A percentile compares a stretch with the other conserved stretches of the same genome.
These are phyloP conservation scores for Skeletonema marinoi DNA, from an alignment of 108 stramenopile species.

Conservation along the genomic window DNA sequence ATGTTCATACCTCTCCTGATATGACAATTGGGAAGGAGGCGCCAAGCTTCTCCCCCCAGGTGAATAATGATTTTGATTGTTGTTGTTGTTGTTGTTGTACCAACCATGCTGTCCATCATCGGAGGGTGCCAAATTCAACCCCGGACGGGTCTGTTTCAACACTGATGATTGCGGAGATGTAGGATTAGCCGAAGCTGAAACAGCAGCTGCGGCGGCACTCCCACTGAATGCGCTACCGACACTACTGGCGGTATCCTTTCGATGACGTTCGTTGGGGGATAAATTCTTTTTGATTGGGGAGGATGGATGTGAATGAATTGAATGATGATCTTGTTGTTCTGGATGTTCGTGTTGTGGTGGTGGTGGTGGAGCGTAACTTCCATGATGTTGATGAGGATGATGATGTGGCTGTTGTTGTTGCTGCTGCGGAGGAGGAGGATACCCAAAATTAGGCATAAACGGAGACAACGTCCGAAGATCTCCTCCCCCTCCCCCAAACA, in stretches of 20 bases:
- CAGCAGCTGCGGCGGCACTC: not conserved
- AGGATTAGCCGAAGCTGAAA: not conserved
- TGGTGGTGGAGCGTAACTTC: not conserved
- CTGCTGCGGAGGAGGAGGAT: conserved; percentile 1
- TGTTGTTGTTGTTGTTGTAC: not conserved
- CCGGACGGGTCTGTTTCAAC: conserved; percentile 10
- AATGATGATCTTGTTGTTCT: not conserved
- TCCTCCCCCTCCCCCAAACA: not conserved
- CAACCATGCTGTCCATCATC: conserved; percentile 3
- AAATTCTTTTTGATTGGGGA: not conserved
- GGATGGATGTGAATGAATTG: not conserved
- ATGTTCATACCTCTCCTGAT: not conserved
- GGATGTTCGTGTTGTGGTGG: not conserved
- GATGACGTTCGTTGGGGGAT: not conserved
- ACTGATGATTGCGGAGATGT: conserved; percentile 2
- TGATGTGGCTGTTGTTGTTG: not conserved
- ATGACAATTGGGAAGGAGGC: not conserved
- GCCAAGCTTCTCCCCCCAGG: not conserved
- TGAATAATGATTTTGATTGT: not conserved
- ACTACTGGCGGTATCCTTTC: not conserved
- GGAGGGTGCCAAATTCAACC: conserved; percentile 5
- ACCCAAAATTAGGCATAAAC: conserved; percentile 10
- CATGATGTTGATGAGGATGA: conserved; percentile 9
- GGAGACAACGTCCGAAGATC: conserved; percentile 27
- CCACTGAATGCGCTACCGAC: conserved; percentile 17